Evolutionary conservation across 2,329 filamentous ascomycete genomes (phyloP), one percentile per base, ranked within the genome.

Genomic region (Pseudocercospora macadamiae): DNA sequence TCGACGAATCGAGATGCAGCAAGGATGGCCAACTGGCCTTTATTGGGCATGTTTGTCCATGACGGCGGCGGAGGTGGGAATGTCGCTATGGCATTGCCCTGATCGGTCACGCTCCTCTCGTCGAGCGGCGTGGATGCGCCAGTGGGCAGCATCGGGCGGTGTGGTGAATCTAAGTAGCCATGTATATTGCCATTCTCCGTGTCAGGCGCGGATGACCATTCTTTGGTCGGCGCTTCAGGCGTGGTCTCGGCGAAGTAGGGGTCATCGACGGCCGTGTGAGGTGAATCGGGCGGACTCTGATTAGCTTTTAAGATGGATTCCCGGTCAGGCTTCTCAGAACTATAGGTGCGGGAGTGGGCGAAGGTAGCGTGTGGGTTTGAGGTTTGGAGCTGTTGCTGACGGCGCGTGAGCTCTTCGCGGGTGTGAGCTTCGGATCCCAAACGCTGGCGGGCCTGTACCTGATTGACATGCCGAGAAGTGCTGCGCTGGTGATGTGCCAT

Each of bases 1-100:
- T 78, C 76, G 68, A 76, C 75, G 60, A 78, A 74, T 36, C 75
- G 76, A 14, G 74, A 76, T 18, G 70, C 61, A 10, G 71, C 71
- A 26, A 76, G 72, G 55, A 78, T 73, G 62, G 72, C 70, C 59
- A 78, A 63, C 64, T 77, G 75, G 55, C 64, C 64, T 61, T 77
- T 77, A 63, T 74, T 72, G 14, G 76, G 76, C 68, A 77, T 70
- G 56, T 75, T 75, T 36, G 54, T 30, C 75, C 75, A 78, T 70
- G 75, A 73, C 26, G 74, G 72, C 37, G 68, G 57, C 18, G 61
- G 62, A 26, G 66, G 62, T 10, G 65, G 65, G 28, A 55, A n/a
- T n/a, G n/a, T n/a, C n/a, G n/a, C n/a, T n/a, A n/a, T n/a, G n/a
- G n/a, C n/a, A n/a, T n/a, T n/a, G n/a, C n/a, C n/a, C n/a, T n/a